Evolutionary conservation across 306 rosid genomes (phyloP), one percentile per base, ranked within the genome.

Genomic region (Lagenaria siceraria): DNA sequence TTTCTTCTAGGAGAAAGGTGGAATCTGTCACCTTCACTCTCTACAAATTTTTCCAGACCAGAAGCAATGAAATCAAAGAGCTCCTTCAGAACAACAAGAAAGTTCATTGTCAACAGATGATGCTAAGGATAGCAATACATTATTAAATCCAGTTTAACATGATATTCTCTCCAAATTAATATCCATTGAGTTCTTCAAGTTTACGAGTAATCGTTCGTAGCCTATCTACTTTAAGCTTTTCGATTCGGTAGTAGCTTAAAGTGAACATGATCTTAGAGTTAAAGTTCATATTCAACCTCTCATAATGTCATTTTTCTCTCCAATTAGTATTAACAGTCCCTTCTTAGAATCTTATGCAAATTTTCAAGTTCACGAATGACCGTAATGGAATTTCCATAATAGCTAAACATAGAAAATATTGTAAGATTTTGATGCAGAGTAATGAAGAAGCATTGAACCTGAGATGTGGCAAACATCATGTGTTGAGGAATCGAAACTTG

Each of bases 11-110:
- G 51, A 6, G 76, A 81, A 22, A 89, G 75, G 65, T 82, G 82
- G 81, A 94, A 94, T 68, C 84, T 81, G 25, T 40, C 81, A 51
- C 87, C 95, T 82, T 90, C 96, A 64, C 80, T 87, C 13, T 83
- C 77, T 2, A 86, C 89, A 86, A 94, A 92, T 25, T 85, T 85
- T 35, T 85, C 96, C 79, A 94, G 81, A 72, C 87, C 91, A 40
- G 86, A 84, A 68, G 95, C 97, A 82, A 94, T 94, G 81, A 94
- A 94, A 84, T 92, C 96, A 35, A 94, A 94, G 65, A 94, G 92
- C 54, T 92, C 86, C 98, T 91, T 51, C 79, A 62, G 31, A 71
- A 52, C 27, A 73, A 18, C 48, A 60, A 5, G 36, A 8, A 49
- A 49, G 40, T 7, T n/a, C 27, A 66, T 6, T 27, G 73, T 29